phyloP scores from a whole-genome alignment of 441 rosid species.

The Croton laevigatus region DNA sequence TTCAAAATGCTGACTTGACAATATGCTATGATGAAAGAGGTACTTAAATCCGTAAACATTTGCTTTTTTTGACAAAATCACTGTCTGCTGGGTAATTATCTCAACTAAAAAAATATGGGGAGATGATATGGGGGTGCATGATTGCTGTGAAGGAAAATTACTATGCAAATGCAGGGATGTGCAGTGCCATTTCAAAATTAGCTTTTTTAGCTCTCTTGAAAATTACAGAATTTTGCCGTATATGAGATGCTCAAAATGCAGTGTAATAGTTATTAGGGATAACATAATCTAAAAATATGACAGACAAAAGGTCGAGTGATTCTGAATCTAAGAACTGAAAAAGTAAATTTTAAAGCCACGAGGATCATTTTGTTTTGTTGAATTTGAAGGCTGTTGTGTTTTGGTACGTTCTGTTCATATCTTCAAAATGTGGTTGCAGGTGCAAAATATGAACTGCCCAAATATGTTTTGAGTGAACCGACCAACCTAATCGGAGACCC shows the following conservation, averaged over 20 bases:
- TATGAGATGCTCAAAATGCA: too few relatives aligned
- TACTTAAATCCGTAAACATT: conserved; percentile 11
- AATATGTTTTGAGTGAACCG: conserved; percentile 84
- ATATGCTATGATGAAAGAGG: conserved; percentile 90
- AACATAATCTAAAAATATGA: too few relatives aligned
- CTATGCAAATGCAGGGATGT: too few relatives aligned
- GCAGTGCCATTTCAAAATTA: too few relatives aligned
- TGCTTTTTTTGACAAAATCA: not conserved
- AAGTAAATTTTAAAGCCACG: too few relatives aligned
- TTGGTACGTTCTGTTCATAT: not conserved
- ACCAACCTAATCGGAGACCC: conserved; percentile 62
- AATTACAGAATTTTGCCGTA: too few relatives aligned
- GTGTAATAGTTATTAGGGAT: too few relatives aligned
- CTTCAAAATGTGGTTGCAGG: conserved; percentile 38
- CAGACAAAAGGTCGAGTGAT: too few relatives aligned
- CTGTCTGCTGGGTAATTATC: not conserved
- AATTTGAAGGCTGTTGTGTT: not conserved
- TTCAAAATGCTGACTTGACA: conserved; percentile 74
- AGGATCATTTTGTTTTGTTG: too few relatives aligned
- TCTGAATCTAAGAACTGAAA: too few relatives aligned
- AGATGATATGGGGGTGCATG: not conserved
- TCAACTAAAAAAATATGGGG: not conserved
- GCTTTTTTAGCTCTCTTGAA: too few relatives aligned
- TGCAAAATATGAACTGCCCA: conserved; percentile 84
- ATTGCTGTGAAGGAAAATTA: too few relatives aligned